Evolutionary conservation across 495 filamentous ascomycete genomes (phyloP).

Genomic region (Neurospora sp.): DNA sequence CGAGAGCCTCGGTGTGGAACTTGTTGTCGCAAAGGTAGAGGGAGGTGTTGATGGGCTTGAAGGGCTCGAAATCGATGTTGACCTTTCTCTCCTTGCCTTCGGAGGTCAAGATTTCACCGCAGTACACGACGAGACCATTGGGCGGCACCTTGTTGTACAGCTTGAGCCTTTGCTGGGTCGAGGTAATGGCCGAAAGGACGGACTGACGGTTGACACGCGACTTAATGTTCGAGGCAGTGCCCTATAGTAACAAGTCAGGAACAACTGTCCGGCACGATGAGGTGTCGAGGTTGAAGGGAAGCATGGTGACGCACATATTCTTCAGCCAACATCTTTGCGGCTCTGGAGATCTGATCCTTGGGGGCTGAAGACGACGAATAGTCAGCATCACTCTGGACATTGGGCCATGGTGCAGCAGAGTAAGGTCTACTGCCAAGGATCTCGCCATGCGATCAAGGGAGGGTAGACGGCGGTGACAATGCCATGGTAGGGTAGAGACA

Average conservation of each 20-base stretch:
- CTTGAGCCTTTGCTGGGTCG: constrained; percentile 96
- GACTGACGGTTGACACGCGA: constrained; percentile 97
- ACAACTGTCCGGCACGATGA: constrained; percentile 1
- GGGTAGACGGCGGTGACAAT: constrained; percentile 13
- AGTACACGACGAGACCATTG: constrained; percentile 96
- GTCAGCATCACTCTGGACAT: constrained; percentile 8
- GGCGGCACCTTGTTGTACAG: constrained; percentile 97
- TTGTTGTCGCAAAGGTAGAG: constrained; percentile 99
- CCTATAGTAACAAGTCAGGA: constrained; percentile 41
- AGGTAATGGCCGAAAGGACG: constrained; percentile 94
- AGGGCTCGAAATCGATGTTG: constrained; percentile 99
- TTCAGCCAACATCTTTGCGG: constrained; percentile 99
- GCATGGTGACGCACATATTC: constrained; percentile 66
- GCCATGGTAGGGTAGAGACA: constrained; percentile 5
- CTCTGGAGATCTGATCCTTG: constrained; percentile 94
- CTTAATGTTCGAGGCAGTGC: constrained; percentile 98
- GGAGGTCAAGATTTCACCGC: constrained; percentile 98
- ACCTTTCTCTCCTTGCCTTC: constrained; percentile 99
- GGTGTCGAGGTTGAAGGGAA: background rate
- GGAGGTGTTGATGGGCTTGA: constrained; percentile 99
- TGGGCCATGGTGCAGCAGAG: background rate
- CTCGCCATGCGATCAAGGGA: background rate
- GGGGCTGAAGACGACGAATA: constrained; percentile 48
- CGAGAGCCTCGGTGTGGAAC: constrained; percentile 95
- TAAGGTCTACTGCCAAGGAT: background rate